Base-by-base conservation (phyloP, 257 asterid species). In the Vinca minor region DNA sequence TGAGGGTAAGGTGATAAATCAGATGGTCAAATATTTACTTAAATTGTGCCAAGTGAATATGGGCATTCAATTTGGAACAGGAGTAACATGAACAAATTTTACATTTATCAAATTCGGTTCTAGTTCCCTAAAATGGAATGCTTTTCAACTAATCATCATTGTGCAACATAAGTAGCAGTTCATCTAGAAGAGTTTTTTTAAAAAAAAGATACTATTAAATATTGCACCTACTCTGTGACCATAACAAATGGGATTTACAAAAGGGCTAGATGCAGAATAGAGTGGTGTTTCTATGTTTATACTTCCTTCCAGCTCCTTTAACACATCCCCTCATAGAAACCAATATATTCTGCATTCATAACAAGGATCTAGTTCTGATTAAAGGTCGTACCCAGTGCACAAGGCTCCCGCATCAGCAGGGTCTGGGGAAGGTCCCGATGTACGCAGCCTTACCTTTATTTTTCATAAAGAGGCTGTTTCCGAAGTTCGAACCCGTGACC, bases 271-370 rank as follows among this genome's bases (percentile, higher is more conserved):
- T 66, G 17, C 45, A 9, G 39, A 53, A 54, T 20, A 6, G 7
- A 1, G 28, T n/a, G 23, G 18, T 14, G 7, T 53, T 29, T n/a
- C 28, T n/a, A 23, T 25, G 8, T 18, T 25, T 9, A 42, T 53
- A 18, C 44, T 65, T 41, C 52, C 45, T 53, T 50, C n/a, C n/a
- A n/a, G n/a, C n/a, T n/a, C n/a, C n/a, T n/a, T n/a, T n/a, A n/a
- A n/a, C n/a, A n/a, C n/a, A n/a, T n/a, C 63, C 46, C 53, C 50
- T 32, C 38, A 55, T 28, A 57, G n/a, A 42, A 55, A 66, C n/a
- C n/a, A n/a, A n/a, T 38, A 55, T 5, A 67, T 67, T 26, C 18
- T 12, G 35, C 58, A 13, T 35, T 64, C 48, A 34, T 0, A 3
- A 66, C 3, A n/a, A 44, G 28, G 15, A 28, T 25, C 17, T 31